Conservation (phyloP, 2,329 filamentous ascomycete species). For the Aspergillus glaucus region DNA sequence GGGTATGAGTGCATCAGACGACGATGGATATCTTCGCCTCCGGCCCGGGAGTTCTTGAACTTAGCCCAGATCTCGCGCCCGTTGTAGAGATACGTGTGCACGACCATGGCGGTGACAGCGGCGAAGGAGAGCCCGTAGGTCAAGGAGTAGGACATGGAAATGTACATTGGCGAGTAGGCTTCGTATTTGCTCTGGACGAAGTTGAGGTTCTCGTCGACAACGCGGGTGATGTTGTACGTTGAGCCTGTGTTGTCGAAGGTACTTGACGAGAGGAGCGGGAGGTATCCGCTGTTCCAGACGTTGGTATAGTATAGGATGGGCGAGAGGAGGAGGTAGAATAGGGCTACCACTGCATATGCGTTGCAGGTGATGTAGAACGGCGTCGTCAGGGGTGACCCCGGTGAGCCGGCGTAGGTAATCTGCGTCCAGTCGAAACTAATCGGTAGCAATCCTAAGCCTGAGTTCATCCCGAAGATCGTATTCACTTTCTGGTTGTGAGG, state of each 20-base stretch:
- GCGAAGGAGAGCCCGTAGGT: conserved; percentile 34
- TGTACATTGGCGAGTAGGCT: conserved; percentile 34
- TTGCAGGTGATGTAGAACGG: conserved; percentile 47
- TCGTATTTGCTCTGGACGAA: conserved; percentile 33
- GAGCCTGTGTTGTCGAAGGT: conserved; percentile 28
- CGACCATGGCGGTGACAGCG: conserved; percentile 27
- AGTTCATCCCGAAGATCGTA: conserved; percentile 22
- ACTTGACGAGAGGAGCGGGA: conserved; percentile 23
- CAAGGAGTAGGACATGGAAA: conserved; percentile 30
- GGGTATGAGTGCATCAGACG: conserved; percentile 58
- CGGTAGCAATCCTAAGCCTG: conserved; percentile 28
- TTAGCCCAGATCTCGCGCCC: conserved; percentile 29
- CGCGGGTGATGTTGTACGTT: conserved; percentile 24
- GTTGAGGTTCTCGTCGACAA: conserved; percentile 23
- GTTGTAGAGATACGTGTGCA: conserved; percentile 31
- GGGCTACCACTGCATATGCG: conserved; percentile 49
- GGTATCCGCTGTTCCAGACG: conserved; percentile 39
- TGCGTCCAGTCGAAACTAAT: conserved; percentile 43
- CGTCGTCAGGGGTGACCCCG: conserved; percentile 21
- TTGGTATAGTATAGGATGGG: conserved; percentile 53
- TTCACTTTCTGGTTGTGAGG: conserved; percentile 35
- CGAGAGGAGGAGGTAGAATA: conserved; percentile 47
- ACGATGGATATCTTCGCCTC: conserved; percentile 57
- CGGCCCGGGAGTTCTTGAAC: conserved; percentile 23
- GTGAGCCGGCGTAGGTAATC: conserved; percentile 24